Conservation (phyloP, 495 filamentous ascomycete species). For the Xylaria longipes region DNA sequence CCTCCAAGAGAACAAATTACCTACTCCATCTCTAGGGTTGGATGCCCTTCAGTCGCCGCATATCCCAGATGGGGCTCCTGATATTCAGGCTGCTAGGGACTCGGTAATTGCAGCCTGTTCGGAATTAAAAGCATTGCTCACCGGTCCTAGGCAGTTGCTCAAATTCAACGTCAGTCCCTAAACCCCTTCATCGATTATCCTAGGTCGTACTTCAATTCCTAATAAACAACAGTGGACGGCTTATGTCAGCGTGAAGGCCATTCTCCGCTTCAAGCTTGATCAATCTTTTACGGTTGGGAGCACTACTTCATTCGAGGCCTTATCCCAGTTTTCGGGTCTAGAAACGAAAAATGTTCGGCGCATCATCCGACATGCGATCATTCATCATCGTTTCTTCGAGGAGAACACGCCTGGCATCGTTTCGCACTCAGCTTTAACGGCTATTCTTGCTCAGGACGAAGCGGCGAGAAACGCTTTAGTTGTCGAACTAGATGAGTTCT, state of each 20-base stretch:
- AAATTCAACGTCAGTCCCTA: no score
- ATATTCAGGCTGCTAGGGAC: no score
- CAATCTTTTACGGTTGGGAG: slow-evolving; percentile 32
- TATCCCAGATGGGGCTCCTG: no score
- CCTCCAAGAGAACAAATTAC: no score
- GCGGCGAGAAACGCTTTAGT: slow-evolving; percentile 24
- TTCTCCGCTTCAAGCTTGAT: slow-evolving; percentile 33
- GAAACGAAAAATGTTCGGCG: slow-evolving; percentile 25
- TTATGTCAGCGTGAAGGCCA: slow-evolving; percentile 31
- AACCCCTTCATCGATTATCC: no score
- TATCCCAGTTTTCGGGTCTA: slow-evolving; percentile 31
- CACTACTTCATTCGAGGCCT: slow-evolving; percentile 31
- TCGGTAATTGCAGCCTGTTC: no score
- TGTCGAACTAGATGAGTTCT: slow-evolving; percentile 34
- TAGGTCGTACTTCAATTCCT: no score
- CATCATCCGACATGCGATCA: slow-evolving; percentile 33
- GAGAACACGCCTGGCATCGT: slow-evolving; percentile 28
- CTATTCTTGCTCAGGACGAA: slow-evolving; percentile 25
- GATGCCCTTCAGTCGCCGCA: no score
- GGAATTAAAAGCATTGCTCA: no score
- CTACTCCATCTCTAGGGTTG: no score
- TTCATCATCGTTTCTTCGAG: slow-evolving; percentile 33
- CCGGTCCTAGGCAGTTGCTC: no score
- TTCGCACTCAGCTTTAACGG: slow-evolving; percentile 31
- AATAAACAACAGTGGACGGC: slow-evolving; percentile 37